Base-by-base conservation (phyloP, 2,329 filamentous ascomycete genomes). In the Aspergillus caelatus region DNA sequence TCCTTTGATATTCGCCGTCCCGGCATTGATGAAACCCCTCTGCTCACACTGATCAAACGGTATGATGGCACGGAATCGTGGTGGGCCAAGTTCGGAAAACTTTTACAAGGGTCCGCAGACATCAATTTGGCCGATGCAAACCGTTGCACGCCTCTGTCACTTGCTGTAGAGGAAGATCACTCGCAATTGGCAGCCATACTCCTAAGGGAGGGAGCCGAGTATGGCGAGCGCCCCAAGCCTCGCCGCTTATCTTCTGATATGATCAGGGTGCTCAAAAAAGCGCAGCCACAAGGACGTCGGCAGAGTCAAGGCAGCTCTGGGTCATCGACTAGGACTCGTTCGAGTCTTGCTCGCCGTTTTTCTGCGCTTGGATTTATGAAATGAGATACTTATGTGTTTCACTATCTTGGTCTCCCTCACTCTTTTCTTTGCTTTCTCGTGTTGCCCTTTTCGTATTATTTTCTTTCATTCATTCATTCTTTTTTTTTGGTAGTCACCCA, bases 1-100 rank as follows among this genome's bases (percentile, higher is more conserved):
- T 21, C n/a, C 10, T 34, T 65, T 14, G 41, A 65, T 54, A 55
- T 63, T 2, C 60, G 45, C 11, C 16, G 26, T 19, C 3, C 21
- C 8, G 4, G 9, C 0, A 45, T 36, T 16, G 23, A 12, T 1
- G 58, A 60, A 32, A 65, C 63, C 14, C 65, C 65, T 5, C 30
- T 67, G 2, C 16, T 67, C 12, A 52, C 45, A 9, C 45, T 65
- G 1, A 8, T 61, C 11, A 60, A 57, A 23, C 28, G 28, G 11
- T 60, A 59, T 26, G 46, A 28, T 8, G 41, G 59, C 30, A 45
- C 12, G 2, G 1, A 14, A 1, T 16, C 7, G 1, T 66, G 64
- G 64, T 30, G 39, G 41, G 39, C 55, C 0, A 64, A 58, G 23
- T 62, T 58, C 5, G 3, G n/a, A 4, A 48, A 26, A 3, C 53